Base-by-base conservation (phyloP, 768 basidiomycete species). In the Baorangia bicolor region DNA sequence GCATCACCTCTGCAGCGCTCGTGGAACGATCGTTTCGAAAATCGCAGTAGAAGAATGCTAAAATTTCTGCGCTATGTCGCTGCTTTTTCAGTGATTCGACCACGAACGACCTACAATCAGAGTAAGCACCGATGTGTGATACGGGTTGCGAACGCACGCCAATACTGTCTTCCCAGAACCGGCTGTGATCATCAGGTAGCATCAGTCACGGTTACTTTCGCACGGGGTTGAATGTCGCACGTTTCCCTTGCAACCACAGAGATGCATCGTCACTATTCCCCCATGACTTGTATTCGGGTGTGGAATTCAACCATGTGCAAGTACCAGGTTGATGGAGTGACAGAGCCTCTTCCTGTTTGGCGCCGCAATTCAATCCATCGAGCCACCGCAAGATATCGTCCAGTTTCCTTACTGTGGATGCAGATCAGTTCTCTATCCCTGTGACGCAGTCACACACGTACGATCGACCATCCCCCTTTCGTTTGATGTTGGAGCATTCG, bases 131-230 rank as follows among this genome's bases (percentile, higher is more conserved):
- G 6, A 31, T 27, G 9, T 6, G 4, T 20, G 18, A 2, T 5
- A 21, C 11, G 5, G 16, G 18, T 23, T 13, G 2, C 16, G 16
- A n/a, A 54, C 63, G 50, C 23, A 64, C 63, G 38, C 42, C 11
- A 64, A 31, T 2, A 64, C 53, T 1, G 63, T 55, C 39, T 64
- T 64, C 12, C 63, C 63, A 31, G 55, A 43, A 20, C 63, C 63
- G 7, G 59, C 63, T 64, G 23, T 12, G n/a, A n/a, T n/a, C n/a
- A 21, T 16, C 23, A 37, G n/a, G 23, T 2, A 7, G 28, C 3
- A 28, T 45, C 11, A 55, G 38, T 48, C 27, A n/a, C 16, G 20
- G n/a, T 9, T 2, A 33, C 27, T 18, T 1, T 10, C 25, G 5
- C 14, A 44, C 6, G 27, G 16, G 1, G 25, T 38, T 14, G 9